These are phyloP conservation scores for Linanthus parryae DNA, from an alignment of 148 eudicot genomes.

Conservation along the genomic window DNA sequence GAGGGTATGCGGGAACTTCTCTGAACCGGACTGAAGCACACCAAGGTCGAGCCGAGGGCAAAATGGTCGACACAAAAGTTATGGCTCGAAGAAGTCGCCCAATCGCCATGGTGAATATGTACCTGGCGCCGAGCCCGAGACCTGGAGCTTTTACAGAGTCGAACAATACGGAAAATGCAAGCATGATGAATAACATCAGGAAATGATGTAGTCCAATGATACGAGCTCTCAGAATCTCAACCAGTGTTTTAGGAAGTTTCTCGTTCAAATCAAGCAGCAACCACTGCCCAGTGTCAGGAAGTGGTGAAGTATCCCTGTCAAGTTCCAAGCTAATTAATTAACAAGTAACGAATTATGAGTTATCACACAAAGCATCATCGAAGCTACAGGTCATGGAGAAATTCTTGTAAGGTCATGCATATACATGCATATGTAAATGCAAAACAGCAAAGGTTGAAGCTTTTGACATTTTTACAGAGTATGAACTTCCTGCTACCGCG, in stretches of 20 bases:
- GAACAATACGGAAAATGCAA: constrained; percentile 85
- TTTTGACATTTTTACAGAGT: no score
- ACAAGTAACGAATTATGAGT: not conserved
- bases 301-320: constrained; percentile 70
- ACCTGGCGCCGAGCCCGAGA: constrained; percentile 91
- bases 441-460: no score
- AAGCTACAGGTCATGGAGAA: no score
- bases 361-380: no score
- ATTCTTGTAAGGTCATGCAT: no score
- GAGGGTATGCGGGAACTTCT: constrained; percentile 73
- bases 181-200: constrained; percentile 94
- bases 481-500: no score
- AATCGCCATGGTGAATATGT: constrained; percentile 89
- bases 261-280: constrained; percentile 78
- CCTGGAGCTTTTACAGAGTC: constrained; percentile 96
- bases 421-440: no score
- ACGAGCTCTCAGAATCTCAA: constrained; percentile 83
- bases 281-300: constrained; percentile 99
- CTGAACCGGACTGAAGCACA: constrained; percentile 82
- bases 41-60: constrained; percentile 98
- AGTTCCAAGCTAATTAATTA: not conserved
- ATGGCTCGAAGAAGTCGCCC: constrained; percentile 85
- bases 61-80: constrained; percentile 71
- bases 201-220: constrained; percentile 84
- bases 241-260: constrained; percentile 63